Percentiles rank a stretch among this genome's conserved stretches.
Evolutionary conservation across 495 filamentous ascomycete species (phyloP).

Genomic region (Hapsidospora chrysogenum): DNA sequence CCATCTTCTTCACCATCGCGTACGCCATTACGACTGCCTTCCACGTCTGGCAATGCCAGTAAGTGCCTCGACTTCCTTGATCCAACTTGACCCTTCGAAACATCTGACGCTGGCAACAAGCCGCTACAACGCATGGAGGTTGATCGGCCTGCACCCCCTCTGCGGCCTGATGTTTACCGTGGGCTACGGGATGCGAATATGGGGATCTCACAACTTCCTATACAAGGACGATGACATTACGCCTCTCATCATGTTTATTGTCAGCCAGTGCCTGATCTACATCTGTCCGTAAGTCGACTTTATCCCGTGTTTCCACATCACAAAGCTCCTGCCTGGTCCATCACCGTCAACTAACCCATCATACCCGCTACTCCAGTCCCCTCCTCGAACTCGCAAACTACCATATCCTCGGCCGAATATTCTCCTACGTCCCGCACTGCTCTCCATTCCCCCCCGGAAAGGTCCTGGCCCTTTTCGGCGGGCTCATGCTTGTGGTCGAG

Average conservation of each 20-base stretch:
- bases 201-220: slow-evolving; percentile 40
- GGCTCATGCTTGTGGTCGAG: slow-evolving; percentile 45
- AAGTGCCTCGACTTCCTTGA: slow-evolving; percentile 8
- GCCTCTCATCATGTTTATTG: slow-evolving; percentile 42
- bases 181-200: slow-evolving; percentile 40
- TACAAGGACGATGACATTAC: slow-evolving; percentile 18
- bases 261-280: slow-evolving; percentile 30
- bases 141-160: slow-evolving; percentile 20
- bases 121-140: slow-evolving; percentile 31
- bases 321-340: not conserved
- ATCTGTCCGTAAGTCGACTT: slow-evolving; percentile 41
- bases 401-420: slow-evolving; percentile 54
- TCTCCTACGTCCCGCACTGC: slow-evolving; percentile 66
- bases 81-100: not conserved
- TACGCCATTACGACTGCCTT: slow-evolving; percentile 40
- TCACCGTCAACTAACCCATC: too few species aligned
- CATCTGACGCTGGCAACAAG: slow-evolving; percentile 25
- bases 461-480: slow-evolving; percentile 58
- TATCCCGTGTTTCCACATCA: not conserved
- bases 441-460: slow-evolving; percentile 64
- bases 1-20: slow-evolving; percentile 48
- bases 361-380: slow-evolving; percentile 35
- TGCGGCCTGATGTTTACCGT: slow-evolving; percentile 28
- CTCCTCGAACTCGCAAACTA: slow-evolving; percentile 63
- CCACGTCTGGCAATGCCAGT: slow-evolving; percentile 51